phyloP scores from a whole-genome alignment of 2,329 filamentous ascomycete species.

The Cercospora nicotianae region DNA sequence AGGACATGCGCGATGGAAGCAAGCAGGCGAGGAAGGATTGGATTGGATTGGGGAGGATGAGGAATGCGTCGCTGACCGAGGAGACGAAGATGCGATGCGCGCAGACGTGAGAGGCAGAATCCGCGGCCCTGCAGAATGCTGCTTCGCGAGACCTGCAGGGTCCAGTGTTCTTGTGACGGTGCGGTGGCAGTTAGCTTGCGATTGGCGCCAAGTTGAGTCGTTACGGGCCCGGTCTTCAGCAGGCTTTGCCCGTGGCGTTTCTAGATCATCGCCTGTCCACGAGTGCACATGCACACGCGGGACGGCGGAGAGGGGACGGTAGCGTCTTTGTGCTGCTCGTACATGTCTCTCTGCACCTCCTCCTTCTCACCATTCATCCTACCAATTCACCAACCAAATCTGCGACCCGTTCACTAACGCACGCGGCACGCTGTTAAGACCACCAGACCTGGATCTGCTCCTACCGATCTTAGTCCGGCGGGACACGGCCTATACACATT shows the following conservation, averaged over 20 bases:
- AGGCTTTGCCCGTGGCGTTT: constrained; percentile 2
- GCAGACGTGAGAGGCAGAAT: not conserved
- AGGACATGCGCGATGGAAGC: not conserved
- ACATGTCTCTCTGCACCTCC: not conserved
- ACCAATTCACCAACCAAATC: not conserved
- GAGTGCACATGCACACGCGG: not conserved
- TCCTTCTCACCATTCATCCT: not conserved
- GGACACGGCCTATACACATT: not conserved
- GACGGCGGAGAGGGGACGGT: not conserved
- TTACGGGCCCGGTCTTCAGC: not conserved
- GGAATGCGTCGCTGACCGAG: not conserved
- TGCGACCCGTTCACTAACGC: constrained; percentile 1
- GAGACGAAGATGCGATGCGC: not conserved
- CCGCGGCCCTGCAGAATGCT: not conserved
- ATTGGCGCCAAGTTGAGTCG: constrained; percentile 1
- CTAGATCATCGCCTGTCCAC: not conserved
- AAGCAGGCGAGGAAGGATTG: not conserved
- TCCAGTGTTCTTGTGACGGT: constrained; percentile 2
- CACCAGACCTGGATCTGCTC: not conserved
- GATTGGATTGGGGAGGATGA: not conserved
- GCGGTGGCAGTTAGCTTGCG: not conserved
- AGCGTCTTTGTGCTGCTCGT: not conserved
- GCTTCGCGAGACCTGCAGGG: not conserved
- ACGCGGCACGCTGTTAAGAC: not conserved
- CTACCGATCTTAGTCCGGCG: not conserved